Percentiles rank a stretch among this genome's conserved stretches.
phyloP scores from a whole-genome alignment of 179 eudicot species.

The Beta lomatogona region DNA sequence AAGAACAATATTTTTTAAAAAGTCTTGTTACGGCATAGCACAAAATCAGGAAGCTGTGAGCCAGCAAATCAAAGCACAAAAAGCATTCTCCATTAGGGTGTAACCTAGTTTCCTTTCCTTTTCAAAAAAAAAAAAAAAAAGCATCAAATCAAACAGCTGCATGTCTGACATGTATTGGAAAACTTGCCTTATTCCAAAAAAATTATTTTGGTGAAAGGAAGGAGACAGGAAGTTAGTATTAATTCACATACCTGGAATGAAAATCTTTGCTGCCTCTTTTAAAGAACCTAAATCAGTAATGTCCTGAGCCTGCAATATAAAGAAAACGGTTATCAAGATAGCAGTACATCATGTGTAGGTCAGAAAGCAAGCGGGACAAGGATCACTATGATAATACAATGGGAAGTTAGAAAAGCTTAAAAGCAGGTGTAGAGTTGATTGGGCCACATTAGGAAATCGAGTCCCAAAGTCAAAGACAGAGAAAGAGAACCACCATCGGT shows the following conservation, averaged over 20 bases:
- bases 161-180: not conserved
- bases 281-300: conserved; percentile 79
- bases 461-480: not conserved
- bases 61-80: not conserved
- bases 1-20: not conserved
- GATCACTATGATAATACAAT: not conserved
- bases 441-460: not conserved
- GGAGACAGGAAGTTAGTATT: not conserved
- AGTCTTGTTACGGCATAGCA: not conserved
- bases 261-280: conserved; percentile 87
- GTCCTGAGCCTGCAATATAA: conserved; percentile 79
- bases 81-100: too few species aligned
- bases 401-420: not conserved
- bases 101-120: too few species aligned
- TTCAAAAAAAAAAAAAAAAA: too few species aligned
- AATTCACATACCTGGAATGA: conserved; percentile 71
- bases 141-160: conserved; percentile 10
- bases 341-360: not conserved
- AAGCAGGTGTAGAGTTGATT: not conserved
- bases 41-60: not conserved
- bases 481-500: not conserved
- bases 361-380: not conserved
- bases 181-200: not conserved
- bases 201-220: not conserved
- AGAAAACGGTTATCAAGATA: conserved; percentile 10